Evolutionary conservation across 441 rosid species (phyloP).

Genomic region (Erodium texanum): DNA sequence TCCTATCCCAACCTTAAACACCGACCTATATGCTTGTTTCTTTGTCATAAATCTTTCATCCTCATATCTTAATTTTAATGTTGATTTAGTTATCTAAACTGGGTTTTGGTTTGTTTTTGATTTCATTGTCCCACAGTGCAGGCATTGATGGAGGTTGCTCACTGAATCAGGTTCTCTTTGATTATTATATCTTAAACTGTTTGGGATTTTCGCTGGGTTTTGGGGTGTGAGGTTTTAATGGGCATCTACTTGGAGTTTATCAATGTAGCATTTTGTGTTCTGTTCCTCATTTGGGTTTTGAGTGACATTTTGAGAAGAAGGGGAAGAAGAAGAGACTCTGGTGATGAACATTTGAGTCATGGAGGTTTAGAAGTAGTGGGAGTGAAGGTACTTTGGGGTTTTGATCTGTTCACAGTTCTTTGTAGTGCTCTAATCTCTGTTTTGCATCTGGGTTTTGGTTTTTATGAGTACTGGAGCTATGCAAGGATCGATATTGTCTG

Average conservation of each 20-base stretch:
- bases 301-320: conserved; percentile 18
- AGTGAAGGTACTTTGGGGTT: conserved; percentile 1
- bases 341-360: neutral
- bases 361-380: neutral
- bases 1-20: neutral
- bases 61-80: neutral
- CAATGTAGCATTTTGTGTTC: conserved; percentile 27
- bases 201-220: conserved; percentile 7
- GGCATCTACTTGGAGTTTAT: conserved; percentile 18
- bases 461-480: conserved; percentile 22
- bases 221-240: conserved; percentile 9
- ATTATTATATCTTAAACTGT: neutral
- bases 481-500: conserved; percentile 4
- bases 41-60: neutral
- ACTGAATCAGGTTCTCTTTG: neutral
- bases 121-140: neutral
- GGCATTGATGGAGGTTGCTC: neutral
- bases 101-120: neutral
- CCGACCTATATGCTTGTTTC: neutral
- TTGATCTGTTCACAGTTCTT: conserved; percentile 14
- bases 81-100: neutral
- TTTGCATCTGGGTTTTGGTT: conserved; percentile 30
- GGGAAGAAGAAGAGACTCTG: conserved; percentile 2
- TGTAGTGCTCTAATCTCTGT: conserved; percentile 24
- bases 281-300: conserved; percentile 30